A percentile compares a stretch with the other conserved stretches of the same genome.
phyloP scores from a whole-genome alignment of 169 alveolate species.

The Eimeria necatrix region DNA sequence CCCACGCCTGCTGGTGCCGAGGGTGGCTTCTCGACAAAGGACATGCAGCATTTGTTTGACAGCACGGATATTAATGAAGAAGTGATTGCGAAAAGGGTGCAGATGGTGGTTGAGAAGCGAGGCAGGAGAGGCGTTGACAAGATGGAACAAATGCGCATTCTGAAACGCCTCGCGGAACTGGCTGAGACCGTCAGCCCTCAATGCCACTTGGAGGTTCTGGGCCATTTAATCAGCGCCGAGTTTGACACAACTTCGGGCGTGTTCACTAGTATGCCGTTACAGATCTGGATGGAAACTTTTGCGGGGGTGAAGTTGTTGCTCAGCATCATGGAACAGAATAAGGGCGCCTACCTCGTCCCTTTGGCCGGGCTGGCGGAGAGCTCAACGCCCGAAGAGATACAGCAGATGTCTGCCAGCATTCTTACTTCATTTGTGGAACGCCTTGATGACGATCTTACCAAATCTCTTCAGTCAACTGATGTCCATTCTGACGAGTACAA shows the following conservation, averaged over 20 bases:
- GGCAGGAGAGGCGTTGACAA: slow-evolving; percentile 94
- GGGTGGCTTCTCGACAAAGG: slow-evolving; percentile 81
- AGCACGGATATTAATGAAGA: slow-evolving; percentile 89
- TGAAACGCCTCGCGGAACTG: slow-evolving; percentile 90
- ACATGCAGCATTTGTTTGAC: slow-evolving; percentile 87
- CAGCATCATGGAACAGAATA: neutral
- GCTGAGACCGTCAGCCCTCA: slow-evolving; percentile 80
- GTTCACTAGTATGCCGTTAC: slow-evolving; percentile 89
- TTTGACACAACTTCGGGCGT: slow-evolving; percentile 94
- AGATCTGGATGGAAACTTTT: slow-evolving; percentile 90
- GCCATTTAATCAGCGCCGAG: slow-evolving; percentile 91
- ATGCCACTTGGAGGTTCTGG: slow-evolving; percentile 91
- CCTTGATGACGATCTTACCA: slow-evolving; percentile 86
- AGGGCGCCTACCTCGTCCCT: slow-evolving; percentile 58
- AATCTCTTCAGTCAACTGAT: slow-evolving; percentile 89
- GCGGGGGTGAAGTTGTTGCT: slow-evolving; percentile 13
- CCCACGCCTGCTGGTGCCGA: slow-evolving; percentile 70
- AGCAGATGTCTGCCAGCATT: slow-evolving; percentile 65
- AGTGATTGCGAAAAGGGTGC: slow-evolving; percentile 88
- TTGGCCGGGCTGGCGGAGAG: slow-evolving; percentile 46
- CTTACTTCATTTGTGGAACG: slow-evolving; percentile 83
- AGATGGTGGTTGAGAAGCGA: slow-evolving; percentile 91
- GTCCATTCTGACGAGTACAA: slow-evolving; percentile 87
- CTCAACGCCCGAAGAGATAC: slow-evolving; percentile 22
- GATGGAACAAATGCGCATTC: slow-evolving; percentile 90